These are phyloP conservation scores for Claviceps arundinis DNA, from an alignment of 2,329 filamentous ascomycete species.

Conservation along the genomic window DNA sequence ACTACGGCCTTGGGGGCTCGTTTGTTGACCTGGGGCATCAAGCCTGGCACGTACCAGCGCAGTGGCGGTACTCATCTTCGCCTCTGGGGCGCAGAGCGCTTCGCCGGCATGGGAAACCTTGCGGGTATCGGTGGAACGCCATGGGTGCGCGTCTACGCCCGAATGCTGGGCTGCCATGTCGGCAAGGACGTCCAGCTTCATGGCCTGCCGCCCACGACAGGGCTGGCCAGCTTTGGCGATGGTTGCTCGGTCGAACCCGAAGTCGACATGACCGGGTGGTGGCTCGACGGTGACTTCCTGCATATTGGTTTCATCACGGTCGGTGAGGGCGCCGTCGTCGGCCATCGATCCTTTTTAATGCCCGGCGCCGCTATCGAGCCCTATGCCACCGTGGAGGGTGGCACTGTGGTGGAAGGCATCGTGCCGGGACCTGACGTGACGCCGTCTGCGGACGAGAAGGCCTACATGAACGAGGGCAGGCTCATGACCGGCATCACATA, in stretches of 20 bases:
- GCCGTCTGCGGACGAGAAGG: constrained; percentile 1
- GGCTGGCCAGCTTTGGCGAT: constrained; percentile 10
- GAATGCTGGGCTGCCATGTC: constrained; percentile 10
- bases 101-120: constrained; percentile 6
- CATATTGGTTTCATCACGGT: constrained; percentile 9
- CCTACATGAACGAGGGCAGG: not conserved
- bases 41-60: constrained; percentile 9
- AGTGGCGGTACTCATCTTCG: constrained; percentile 9
- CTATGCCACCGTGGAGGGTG: constrained; percentile 8
- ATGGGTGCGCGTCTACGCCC: constrained; percentile 9
- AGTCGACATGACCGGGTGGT: constrained; percentile 11
- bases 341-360: constrained; percentile 10
- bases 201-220: constrained; percentile 7
- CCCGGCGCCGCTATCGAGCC: constrained; percentile 9
- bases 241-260: constrained; percentile 11
- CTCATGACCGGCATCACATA: constrained; percentile 6
- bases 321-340: constrained; percentile 9
- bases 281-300: constrained; percentile 12
- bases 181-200: constrained; percentile 11
- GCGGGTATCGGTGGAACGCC: constrained; percentile 8
- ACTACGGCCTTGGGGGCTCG: constrained; percentile 5
- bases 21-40: constrained; percentile 7
- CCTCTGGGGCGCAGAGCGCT: constrained; percentile 9
- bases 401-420: constrained; percentile 7
- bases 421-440: constrained; percentile 3